Conservation (phyloP, 2,329 filamentous ascomycete genomes). For the Alternaria panax region DNA sequence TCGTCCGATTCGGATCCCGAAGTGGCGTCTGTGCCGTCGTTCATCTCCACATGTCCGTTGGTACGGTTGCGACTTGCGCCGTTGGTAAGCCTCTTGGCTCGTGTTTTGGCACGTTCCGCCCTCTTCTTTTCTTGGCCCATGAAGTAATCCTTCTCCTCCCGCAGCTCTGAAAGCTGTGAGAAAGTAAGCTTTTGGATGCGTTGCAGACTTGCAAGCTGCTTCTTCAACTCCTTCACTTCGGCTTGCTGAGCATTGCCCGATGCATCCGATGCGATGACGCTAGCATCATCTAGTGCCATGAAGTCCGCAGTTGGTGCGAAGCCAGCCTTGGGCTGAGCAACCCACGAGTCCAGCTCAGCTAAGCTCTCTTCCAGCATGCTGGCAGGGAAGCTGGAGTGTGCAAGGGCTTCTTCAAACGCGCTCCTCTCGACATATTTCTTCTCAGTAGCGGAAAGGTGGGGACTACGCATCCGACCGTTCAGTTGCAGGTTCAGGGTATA, state of each 20-base stretch:
- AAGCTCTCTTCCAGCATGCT: constrained; percentile 50
- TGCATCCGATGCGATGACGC: constrained; percentile 3
- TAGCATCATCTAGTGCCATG: constrained; percentile 28
- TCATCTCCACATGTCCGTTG: constrained; percentile 43
- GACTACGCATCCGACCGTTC: constrained; percentile 40
- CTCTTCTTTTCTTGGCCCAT: constrained; percentile 42
- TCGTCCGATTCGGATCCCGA: constrained; percentile 32
- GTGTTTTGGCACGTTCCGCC: constrained; percentile 29
- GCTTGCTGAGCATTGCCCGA: constrained; percentile 24
- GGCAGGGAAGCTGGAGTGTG: constrained; percentile 53
- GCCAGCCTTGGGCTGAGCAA: constrained; percentile 24
- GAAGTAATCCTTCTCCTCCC: constrained; percentile 51
- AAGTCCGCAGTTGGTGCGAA: constrained; percentile 44
- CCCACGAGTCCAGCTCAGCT: constrained; percentile 45
- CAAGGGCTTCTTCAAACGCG: constrained; percentile 52
- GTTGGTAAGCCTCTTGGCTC: constrained; percentile 32
- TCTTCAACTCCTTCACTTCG: constrained; percentile 47
- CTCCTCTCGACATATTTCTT: constrained; percentile 22
- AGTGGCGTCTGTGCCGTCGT: constrained; percentile 23
- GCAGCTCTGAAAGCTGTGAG: constrained; percentile 54
- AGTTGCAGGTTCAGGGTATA: constrained; percentile 74
- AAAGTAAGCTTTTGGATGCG: constrained; percentile 56
- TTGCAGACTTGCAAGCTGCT: constrained; percentile 54
- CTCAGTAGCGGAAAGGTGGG: constrained; percentile 43
- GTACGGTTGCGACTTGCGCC: constrained; percentile 15